Conservation (phyloP, 306 rosid genomes). For the Cicer arietinum region DNA sequence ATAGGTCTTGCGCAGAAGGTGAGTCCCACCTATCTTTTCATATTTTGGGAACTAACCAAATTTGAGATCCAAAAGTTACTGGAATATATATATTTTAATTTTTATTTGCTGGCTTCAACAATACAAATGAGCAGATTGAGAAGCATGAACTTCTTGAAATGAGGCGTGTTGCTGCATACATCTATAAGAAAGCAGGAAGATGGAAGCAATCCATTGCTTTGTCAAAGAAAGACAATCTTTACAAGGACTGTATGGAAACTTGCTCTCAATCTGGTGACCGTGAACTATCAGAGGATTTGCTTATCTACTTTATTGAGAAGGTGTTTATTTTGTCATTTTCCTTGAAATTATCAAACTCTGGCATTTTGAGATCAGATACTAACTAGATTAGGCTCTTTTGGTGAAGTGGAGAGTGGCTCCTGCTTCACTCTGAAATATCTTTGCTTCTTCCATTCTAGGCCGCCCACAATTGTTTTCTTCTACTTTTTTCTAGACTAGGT, state of each 20-base stretch:
- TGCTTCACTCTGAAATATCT: constrained; percentile 28
- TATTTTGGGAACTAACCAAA: constrained; percentile 56
- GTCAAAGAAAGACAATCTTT: constrained; percentile 93
- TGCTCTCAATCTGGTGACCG: constrained; percentile 95
- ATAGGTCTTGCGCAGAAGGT: constrained; percentile 97
- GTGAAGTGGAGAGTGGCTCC: background rate
- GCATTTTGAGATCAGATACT: constrained; percentile 12
- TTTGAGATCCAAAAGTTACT: constrained; percentile 38
- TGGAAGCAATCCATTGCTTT: constrained; percentile 98
- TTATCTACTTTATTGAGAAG: constrained; percentile 89
- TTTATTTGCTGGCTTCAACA: constrained; percentile 37
- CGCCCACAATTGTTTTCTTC: constrained; percentile 15
- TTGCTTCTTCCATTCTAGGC: constrained; percentile 1
- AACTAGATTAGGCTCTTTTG: constrained; percentile 25
- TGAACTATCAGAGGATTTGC: constrained; percentile 94
- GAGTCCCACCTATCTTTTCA: constrained; percentile 27
- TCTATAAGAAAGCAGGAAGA: constrained; percentile 93
- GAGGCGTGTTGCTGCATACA: constrained; percentile 98
- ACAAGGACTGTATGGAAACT: constrained; percentile 98
- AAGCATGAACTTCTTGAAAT: constrained; percentile 95
- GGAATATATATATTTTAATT: constrained; percentile 4
- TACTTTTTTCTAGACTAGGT: constrained; percentile 12
- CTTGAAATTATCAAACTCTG: constrained; percentile 25
- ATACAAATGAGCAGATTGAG: constrained; percentile 68
- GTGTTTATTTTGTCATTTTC: constrained; percentile 44